Conservation (phyloP, 768 basidiomycete genomes). For the Hydnomerulius pinastri region DNA sequence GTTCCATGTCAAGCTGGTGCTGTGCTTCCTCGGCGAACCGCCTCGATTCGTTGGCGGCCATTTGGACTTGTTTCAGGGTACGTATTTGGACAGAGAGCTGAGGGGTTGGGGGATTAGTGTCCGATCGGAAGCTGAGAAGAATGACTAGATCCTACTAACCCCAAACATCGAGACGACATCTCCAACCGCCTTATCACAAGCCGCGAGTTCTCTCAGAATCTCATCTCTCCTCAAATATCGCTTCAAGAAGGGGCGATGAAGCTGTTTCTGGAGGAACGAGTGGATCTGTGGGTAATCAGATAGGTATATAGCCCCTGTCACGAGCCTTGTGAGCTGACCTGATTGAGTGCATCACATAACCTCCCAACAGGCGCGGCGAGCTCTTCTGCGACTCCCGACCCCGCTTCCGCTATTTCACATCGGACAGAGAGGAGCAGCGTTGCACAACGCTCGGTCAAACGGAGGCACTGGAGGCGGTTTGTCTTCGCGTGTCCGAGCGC, state of each 20-base stretch:
- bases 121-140: too few relatives aligned
- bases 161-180: conserved; percentile 41
- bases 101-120: too few relatives aligned
- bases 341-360: conserved; percentile 40
- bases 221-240: conserved; percentile 77
- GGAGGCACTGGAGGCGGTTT: conserved; percentile 67
- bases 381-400: conserved; percentile 48
- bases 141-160: conserved; percentile 9
- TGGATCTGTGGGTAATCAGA: conserved; percentile 39
- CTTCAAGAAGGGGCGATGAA: conserved; percentile 73
- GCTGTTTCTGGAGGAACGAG: conserved; percentile 57
- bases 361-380: conserved; percentile 48
- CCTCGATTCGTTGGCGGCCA: conserved; percentile 30
- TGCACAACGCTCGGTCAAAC: conserved; percentile 73
- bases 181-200: conserved; percentile 53
- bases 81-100: conserved; percentile 53
- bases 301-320: background rate
- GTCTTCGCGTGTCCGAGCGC: conserved; percentile 47
- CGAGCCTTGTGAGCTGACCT: conserved; percentile 32
- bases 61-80: conserved; percentile 52
- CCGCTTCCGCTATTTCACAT: conserved; percentile 62
- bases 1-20: conserved; percentile 17
- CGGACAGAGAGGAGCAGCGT: conserved; percentile 64
- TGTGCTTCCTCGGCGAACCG: conserved; percentile 22
- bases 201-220: conserved; percentile 51